Conservation (phyloP, 331 rosid genomes). For the Spiraea crenata region DNA sequence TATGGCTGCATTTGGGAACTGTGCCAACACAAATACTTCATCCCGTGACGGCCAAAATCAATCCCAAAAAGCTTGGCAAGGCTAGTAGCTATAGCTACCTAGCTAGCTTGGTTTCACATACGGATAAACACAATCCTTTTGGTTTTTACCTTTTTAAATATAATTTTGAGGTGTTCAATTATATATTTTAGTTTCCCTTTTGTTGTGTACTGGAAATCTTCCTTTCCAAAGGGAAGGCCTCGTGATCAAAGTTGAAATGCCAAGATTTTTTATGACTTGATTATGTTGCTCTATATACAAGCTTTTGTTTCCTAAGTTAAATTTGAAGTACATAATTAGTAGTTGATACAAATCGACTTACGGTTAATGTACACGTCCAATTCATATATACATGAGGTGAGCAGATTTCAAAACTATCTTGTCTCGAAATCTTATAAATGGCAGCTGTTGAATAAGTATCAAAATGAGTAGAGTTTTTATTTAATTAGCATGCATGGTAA, state of each 20-base stretch:
- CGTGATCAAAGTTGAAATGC: constrained; percentile 14
- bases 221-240: constrained; percentile 5
- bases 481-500: no score
- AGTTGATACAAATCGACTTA: no score
- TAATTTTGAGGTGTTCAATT: background rate
- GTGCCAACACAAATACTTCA: constrained; percentile 34
- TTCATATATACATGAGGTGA: no score
- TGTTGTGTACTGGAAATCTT: background rate
- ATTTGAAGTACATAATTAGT: no score
- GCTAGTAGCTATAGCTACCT: constrained; percentile 46
- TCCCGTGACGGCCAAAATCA: constrained; percentile 50
- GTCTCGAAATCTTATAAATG: no score
- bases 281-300: no score
- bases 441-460: no score
- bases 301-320: no score
- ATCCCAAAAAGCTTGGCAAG: constrained; percentile 69
- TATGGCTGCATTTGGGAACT: constrained; percentile 60
- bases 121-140: background rate
- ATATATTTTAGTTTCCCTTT: background rate
- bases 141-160: constrained; percentile 5
- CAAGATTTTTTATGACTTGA: background rate
- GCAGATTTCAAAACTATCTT: no score
- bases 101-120: constrained; percentile 1
- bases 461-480: no score
- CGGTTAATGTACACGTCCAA: no score